Base-by-base conservation (phyloP, 768 basidiomycete genomes). In the Tricholoma saponaceum region DNA sequence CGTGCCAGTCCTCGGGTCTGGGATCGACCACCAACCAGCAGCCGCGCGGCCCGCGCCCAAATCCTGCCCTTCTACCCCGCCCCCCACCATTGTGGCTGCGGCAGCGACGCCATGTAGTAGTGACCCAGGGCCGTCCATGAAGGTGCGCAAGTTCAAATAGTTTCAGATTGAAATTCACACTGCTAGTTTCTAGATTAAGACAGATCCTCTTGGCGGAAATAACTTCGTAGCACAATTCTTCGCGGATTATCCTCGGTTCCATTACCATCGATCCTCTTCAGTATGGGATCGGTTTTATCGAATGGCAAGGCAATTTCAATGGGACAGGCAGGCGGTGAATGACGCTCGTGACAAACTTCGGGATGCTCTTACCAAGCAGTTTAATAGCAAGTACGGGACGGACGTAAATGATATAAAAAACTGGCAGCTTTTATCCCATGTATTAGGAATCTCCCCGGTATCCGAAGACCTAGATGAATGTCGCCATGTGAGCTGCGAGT, bases 381-480 rank as follows among this genome's bases (percentile, higher is more conserved):
- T 62, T 44, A 60, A 62, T n/a, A 16, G 13, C 32, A 55, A 10
- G 3, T 62, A 62, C 22, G 61, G 61, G 20, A 58, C 30, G 14
- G 43, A 60, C 20, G 57, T 18, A 13, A n/a, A 56, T 2, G 41
- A 47, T 20, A 23, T 63, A 8, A 41, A 35, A 5, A 44, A 32
- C 18, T 63, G 62, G 62, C 52, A 52, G n/a, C 49, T 13, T 22
- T 28, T 63, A 26, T 60, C 54, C 14, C 23, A 12, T 13, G 39
- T 14, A 6, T 9, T 60, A 8, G 44, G 51, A 9, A 47, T 62
- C 25, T 32, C 20, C 2, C 52, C 58, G 2, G 41, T 58, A 3
- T 51, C 60, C 13, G 52, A 60, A 35, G 49, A 30, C 16, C 22
- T 60, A 13, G 18, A 30, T 4, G 46, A n/a, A 30, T 60, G 60